Evolutionary conservation across 306 rosid genomes (phyloP), one percentile per base, ranked within the genome.

Genomic region (Phaseolus lunatus): DNA sequence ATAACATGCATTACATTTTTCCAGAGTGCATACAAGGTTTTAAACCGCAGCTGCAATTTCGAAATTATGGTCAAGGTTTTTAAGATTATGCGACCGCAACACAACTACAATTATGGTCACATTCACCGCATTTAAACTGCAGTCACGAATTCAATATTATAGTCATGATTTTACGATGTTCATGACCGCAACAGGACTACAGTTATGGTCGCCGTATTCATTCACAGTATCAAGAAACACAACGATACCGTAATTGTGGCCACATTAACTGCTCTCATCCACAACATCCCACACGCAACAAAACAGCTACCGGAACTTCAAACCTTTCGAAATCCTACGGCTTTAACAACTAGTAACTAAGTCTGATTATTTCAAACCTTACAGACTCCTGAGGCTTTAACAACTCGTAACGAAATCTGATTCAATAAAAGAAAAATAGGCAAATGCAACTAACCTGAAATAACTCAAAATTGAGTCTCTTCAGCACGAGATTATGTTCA

Each of bases 381-480:
- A 8, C 16, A 35, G 9, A 31, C 35, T 31, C 35, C 7, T 31
- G 5, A 9, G 44, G 13, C 44, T 39, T 39, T 59, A 61, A 43
- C 48, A 43, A 43, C 48, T 43, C 5, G 8, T 35, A 63, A 63
- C 26, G 4, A 29, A 33, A 19, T 19, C 3, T 12, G 52, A 5
- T 19, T 41, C 18, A 53, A 23, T 15, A 15, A 47, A 48, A 43
- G 35, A 5, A 9, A 31, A 48, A 35, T 22, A 63, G 44, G 45
- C 24, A 53, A 26, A 14, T n/a, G 52, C 11, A 22, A 52, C 23
- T 70, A 39, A 88, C 96, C 93, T 90, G 90, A 27, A 77, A 85
- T 10, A 90, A 80, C 84, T 93, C 96, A 67, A 84, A 91, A 72
- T 89, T 89, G 59, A 93, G 93, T 83, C 98, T 85, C 81, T 90